Percentiles rank a stretch among this genome's conserved stretches.
These are phyloP conservation scores for Sphagnurus paluster DNA, from an alignment of 1,284 basidiomycete species.

Conservation along the genomic window DNA sequence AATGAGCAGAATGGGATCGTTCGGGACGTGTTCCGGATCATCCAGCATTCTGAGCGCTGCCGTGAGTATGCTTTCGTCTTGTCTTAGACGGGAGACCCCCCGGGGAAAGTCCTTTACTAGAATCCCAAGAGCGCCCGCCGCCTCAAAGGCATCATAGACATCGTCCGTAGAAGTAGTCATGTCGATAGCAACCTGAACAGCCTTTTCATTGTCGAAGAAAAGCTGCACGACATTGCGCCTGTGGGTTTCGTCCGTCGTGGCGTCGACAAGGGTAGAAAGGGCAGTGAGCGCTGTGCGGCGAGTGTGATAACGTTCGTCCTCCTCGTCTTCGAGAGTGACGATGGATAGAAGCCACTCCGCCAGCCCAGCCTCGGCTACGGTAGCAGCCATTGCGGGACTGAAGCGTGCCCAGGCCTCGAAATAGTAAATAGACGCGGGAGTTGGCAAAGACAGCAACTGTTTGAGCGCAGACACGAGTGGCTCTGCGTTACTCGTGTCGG, in stretches of 20 bases:
- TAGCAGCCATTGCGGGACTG: background rate
- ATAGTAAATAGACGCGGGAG: conserved; percentile 4
- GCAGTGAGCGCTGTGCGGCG: conserved; percentile 7
- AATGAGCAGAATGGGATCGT: no score
- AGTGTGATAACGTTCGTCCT: background rate
- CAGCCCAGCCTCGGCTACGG: background rate
- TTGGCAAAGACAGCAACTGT: conserved; percentile 8
- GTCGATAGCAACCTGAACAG: conserved; percentile 6
- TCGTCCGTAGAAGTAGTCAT: conserved; percentile 3
- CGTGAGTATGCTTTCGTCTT: no score
- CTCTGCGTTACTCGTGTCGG: background rate
- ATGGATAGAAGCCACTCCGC: background rate
- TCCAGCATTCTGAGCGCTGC: no score
- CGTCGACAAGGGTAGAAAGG: conserved; percentile 7
- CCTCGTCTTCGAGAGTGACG: background rate
- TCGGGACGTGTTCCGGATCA: no score
- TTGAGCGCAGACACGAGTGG: conserved; percentile 3
- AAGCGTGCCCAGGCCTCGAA: background rate
- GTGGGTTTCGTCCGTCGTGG: background rate
- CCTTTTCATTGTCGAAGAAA: conserved; percentile 13
- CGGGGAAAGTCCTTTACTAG: conserved; percentile 15
- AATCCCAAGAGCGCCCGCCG: conserved; percentile 2
- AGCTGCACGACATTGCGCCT: conserved; percentile 6
- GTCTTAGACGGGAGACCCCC: no score
- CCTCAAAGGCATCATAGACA: conserved; percentile 11